phyloP scores from a whole-genome alignment of 805 yeast species.

The Brettanomyces bruxellensis region DNA sequence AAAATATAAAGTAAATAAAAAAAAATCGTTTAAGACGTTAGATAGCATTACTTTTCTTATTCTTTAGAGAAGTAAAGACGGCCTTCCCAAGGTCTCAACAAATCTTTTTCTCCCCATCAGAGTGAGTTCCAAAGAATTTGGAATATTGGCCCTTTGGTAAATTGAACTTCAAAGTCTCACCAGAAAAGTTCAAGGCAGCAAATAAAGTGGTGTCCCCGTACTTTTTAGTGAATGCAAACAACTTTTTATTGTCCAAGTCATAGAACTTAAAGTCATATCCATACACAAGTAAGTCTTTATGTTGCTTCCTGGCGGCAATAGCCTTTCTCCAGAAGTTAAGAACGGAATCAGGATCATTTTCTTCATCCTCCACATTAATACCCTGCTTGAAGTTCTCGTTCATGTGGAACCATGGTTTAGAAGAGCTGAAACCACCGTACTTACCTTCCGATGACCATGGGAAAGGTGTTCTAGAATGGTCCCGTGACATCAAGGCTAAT shows the following conservation, averaged over 20 bases:
- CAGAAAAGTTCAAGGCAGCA: neutral
- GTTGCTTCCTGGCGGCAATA: conserved; percentile 32
- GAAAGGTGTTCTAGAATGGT: conserved; percentile 3
- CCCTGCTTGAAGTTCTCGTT: conserved; percentile 37
- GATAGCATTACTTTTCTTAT: too few relatives aligned
- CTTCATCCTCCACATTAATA: conserved; percentile 39
- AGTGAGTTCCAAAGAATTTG: neutral
- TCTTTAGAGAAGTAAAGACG: neutral
- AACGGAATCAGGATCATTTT: conserved; percentile 36
- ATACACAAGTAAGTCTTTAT: conserved; percentile 35
- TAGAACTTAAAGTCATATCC: conserved; percentile 21
- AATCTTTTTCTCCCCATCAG: neutral
- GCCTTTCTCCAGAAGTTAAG: conserved; percentile 37
- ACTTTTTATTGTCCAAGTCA: neutral
- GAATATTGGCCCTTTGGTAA: neutral
- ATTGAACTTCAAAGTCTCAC: too few relatives aligned
- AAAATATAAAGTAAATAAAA: too few relatives aligned
- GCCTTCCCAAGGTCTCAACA: neutral
- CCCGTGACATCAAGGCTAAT: neutral
- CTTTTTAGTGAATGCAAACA: neutral
- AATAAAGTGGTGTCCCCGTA: neutral
- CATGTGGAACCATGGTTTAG: conserved; percentile 46
- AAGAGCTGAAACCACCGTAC: conserved; percentile 2
- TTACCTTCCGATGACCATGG: neutral
- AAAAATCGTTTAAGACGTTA: too few relatives aligned